These are phyloP conservation scores for Sphaerulina vaccinii DNA, from an alignment of 2,329 filamentous ascomycete genomes.

Conservation along the genomic window DNA sequence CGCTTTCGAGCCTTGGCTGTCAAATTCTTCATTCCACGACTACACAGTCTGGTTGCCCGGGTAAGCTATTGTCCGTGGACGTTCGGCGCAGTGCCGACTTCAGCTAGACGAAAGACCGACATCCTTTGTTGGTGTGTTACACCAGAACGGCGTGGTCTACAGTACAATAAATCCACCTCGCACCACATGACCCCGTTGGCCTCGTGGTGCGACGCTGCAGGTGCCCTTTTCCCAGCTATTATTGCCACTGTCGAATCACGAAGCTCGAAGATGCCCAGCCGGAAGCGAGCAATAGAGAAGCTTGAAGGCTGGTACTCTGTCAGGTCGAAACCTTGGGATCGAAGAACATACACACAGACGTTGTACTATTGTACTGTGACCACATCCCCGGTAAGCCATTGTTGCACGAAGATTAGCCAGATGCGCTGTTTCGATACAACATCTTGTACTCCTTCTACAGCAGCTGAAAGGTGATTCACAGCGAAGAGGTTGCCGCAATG, in stretches of 20 bases:
- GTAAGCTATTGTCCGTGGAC: too few species aligned
- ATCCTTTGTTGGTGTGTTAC: slow-evolving; percentile 19
- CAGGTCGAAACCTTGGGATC: slow-evolving; percentile 12
- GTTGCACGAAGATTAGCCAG: slow-evolving; percentile 1
- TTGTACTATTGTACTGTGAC: not conserved
- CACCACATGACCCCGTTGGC: not conserved
- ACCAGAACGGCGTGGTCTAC: slow-evolving; percentile 8
- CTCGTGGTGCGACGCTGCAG: slow-evolving; percentile 4
- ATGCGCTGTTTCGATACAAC: not conserved
- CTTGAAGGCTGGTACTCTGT: slow-evolving; percentile 11
- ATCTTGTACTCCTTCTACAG: too few species aligned
- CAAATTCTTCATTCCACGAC: too few species aligned
- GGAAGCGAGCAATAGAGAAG: slow-evolving; percentile 5
- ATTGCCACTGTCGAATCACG: slow-evolving; percentile 3
- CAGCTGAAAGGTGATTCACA: too few species aligned
- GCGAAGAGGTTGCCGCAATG: not conserved
- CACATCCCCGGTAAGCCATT: slow-evolving; percentile 3
- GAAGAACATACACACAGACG: too few species aligned
- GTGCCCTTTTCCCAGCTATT: not conserved
- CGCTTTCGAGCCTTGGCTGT: too few species aligned
- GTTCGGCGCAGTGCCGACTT: too few species aligned
- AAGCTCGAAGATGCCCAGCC: slow-evolving; percentile 12
- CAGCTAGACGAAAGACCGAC: too few species aligned
- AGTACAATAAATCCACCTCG: slow-evolving; percentile 4
- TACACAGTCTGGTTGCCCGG: too few species aligned